Conservation (phyloP, 495 filamentous ascomycete species). For the Durotheca rogersii region DNA sequence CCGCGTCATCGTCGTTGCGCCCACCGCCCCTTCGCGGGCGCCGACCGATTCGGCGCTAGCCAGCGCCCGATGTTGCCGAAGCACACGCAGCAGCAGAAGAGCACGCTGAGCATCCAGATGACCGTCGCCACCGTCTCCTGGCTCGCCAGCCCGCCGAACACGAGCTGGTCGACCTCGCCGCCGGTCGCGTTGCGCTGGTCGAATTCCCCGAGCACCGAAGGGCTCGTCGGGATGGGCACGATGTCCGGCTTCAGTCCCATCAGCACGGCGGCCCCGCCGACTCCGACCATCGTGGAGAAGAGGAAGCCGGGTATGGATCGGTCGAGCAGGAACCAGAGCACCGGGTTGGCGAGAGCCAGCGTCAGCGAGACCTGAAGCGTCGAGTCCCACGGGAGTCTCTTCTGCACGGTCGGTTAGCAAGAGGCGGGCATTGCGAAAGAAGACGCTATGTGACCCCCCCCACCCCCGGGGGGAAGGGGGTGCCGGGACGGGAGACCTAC, state of each 20-base stretch:
- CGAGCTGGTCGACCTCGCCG: background rate
- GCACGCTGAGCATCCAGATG: conserved; percentile 86
- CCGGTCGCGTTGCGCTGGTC: conserved; percentile 32
- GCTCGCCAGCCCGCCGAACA: conserved; percentile 57
- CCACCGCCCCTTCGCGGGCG: conserved; percentile 40
- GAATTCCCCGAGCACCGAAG: conserved; percentile 8
- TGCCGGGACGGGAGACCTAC: conserved; percentile 49
- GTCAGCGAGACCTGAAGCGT: conserved; percentile 90
- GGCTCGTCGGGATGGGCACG: conserved; percentile 61
- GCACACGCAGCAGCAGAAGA: conserved; percentile 92
- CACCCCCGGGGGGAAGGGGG: too few relatives aligned
- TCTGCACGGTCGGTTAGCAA: conserved; percentile 50
- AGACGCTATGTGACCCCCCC: too few relatives aligned
- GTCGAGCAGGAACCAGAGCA: conserved; percentile 95
- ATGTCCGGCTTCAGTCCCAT: conserved; percentile 72
- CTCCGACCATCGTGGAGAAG: conserved; percentile 67
- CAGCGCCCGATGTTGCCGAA: conserved; percentile 94
- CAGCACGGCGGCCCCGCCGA: conserved; percentile 70
- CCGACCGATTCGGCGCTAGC: conserved; percentile 56
- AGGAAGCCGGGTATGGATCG: conserved; percentile 81
- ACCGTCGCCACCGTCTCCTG: conserved; percentile 75
- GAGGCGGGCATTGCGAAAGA: conserved; percentile 1
- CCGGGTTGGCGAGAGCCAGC: conserved; percentile 87
- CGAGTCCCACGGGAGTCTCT: conserved; percentile 88
- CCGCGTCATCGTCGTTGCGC: conserved; percentile 21